Percentiles rank a stretch among this genome's conserved stretches.
Evolutionary conservation across 2,329 filamentous ascomycete genomes (phyloP).

Genomic region (Magnaporthales sp.): DNA sequence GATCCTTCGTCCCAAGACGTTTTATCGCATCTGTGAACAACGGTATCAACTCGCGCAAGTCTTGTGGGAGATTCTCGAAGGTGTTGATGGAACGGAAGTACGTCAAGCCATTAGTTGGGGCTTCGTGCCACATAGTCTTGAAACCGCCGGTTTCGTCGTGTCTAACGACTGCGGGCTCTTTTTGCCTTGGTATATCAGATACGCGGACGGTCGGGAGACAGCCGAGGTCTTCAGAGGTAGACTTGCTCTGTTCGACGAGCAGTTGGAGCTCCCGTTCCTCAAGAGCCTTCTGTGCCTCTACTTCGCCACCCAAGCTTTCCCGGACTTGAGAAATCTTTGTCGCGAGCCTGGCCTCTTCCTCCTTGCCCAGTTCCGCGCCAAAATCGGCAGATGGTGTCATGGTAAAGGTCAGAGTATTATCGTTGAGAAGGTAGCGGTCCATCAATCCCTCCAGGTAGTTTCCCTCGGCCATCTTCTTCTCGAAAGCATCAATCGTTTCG

Average conservation of each 20-base stretch:
- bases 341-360: conserved; percentile 69
- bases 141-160: conserved; percentile 59
- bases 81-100: conserved; percentile 89
- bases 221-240: conserved; percentile 75
- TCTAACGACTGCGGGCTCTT: conserved; percentile 49
- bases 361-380: conserved; percentile 61
- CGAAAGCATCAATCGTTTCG: conserved; percentile 75
- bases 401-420: conserved; percentile 82
- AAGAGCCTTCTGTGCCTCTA: conserved; percentile 62
- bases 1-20: conserved; percentile 80
- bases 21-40: conserved; percentile 89
- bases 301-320: conserved; percentile 58
- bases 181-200: conserved; percentile 74
- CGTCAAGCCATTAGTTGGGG: conserved; percentile 88
- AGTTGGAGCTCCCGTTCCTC: conserved; percentile 73
- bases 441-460: conserved; percentile 77
- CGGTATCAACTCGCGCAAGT: conserved; percentile 76
- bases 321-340: conserved; percentile 65
- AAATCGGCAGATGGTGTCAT: conserved; percentile 82
- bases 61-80: conserved; percentile 70
- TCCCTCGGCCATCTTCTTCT: conserved; percentile 63
- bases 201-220: conserved; percentile 84
- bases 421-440: conserved; percentile 83
- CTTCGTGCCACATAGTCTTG: conserved; percentile 81
- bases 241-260: conserved; percentile 73